Base-by-base conservation (phyloP, 2,329 filamentous ascomycete genomes). In the Pseudogymnoascus sp. region DNA sequence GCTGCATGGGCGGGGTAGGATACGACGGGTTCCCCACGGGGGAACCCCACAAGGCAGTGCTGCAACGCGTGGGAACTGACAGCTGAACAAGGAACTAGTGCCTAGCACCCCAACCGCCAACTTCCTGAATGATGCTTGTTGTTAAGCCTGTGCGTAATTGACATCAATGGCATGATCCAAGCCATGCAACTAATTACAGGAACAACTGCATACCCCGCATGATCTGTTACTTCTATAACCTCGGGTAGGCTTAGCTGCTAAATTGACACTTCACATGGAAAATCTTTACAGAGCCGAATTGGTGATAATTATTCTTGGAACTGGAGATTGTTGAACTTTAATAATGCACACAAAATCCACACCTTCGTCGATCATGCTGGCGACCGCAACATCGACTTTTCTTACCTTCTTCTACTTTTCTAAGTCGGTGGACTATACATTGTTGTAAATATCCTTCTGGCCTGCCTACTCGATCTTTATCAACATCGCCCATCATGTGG, bases 401-500 rank as follows among this genome's bases (percentile, higher is more conserved):
- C 16, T 14, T 55, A 55, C 29, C 49, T 55, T 55, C 10, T 55
- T 55, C 16, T 55, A 55, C 7, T 55, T 33, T 33, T 33, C 5
- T 33, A 55, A 55, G 49, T 55, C 49, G 16, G 29, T 55, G n/a
- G 29, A 55, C 26, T 55, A 55, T 33, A 55, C 10, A 33, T 55
- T 55, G 26, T 55, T 55, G 49, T 55, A 21, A 52, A 33, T 55
- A 55, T 55, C 49, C 49, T 21, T 55, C 31, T 55, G 29, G 29
- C n/a, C 16, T 14, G 29, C 29, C 26, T 19, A 33, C 23, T 55
- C 29, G 49, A 52, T 52, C n/a, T 52, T 52, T 52, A 31, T 52
- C 45, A 52, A 33, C 49, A 55, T 55, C 49, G 49, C 49, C 49
- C 29, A 55, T 55, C 49, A 55, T 55, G 49, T 55, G 49, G 49